Evolutionary conservation across 495 filamentous ascomycete species (phyloP).

Genomic region (Trypethelium eluteriae): DNA sequence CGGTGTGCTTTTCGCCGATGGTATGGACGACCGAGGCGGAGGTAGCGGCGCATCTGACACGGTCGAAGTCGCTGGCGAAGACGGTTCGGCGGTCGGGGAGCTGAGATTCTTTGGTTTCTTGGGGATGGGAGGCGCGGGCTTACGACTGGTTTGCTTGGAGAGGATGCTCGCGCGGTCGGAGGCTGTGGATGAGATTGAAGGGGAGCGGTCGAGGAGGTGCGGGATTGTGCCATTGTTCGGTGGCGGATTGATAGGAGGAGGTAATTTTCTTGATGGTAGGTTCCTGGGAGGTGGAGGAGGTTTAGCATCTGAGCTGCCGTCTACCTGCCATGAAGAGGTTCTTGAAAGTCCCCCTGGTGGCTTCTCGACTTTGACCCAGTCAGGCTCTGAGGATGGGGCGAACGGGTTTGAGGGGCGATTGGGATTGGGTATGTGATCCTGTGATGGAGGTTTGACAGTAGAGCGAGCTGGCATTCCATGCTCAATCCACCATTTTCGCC

Average conservation of each 20-base stretch:
- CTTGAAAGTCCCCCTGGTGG: conserved; percentile 18
- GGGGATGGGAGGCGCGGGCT: conserved; percentile 38
- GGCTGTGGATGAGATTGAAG: conserved; percentile 15
- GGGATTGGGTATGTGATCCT: conserved; percentile 57
- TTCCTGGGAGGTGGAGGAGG: conserved; percentile 1
- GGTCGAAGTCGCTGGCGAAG: conserved; percentile 6
- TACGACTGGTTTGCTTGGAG: conserved; percentile 27
- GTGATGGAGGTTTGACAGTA: conserved; percentile 53
- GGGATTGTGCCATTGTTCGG: conserved; percentile 7
- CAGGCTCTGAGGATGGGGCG: conserved; percentile 53
- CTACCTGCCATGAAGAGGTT: conserved; percentile 17
- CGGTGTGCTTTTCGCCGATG: neutral
- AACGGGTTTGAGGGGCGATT: conserved; percentile 78
- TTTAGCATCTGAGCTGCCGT: conserved; percentile 12
- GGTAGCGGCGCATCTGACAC: conserved; percentile 17
- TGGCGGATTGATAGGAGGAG: conserved; percentile 17
- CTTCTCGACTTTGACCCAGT: conserved; percentile 61
- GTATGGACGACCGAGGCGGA: conserved; percentile 15
- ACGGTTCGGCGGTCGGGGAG: conserved; percentile 12
- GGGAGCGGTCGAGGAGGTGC: neutral
- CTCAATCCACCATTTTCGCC: conserved; percentile 90
- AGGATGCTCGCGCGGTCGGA: conserved; percentile 14
- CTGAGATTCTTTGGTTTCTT: conserved; percentile 37
- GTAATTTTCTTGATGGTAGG: neutral
- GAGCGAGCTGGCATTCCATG: conserved; percentile 73